Percentiles rank a stretch among this genome's conserved stretches.
Conservation (phyloP, 2,329 filamentous ascomycete species). For the Elsinoe arachidis region DNA sequence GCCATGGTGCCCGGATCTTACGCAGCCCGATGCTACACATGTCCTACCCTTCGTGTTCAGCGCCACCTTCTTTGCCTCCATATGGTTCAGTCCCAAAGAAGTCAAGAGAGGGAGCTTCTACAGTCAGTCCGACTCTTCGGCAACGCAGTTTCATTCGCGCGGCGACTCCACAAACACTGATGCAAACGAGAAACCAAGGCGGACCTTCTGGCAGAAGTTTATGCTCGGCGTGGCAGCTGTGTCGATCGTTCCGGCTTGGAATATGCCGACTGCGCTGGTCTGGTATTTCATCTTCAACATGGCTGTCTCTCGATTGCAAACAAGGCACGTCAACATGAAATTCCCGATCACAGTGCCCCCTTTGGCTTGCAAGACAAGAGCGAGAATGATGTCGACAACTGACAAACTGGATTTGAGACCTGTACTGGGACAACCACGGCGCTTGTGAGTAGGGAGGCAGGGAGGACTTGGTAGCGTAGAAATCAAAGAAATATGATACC, state of each 20-base stretch:
- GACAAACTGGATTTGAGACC: neutral
- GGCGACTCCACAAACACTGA: neutral
- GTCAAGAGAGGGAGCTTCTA: slow-evolving; percentile 8
- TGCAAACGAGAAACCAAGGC: neutral
- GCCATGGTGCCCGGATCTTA: slow-evolving; percentile 9
- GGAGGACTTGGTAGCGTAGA: no score
- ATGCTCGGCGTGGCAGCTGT: slow-evolving; percentile 4
- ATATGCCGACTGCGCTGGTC: slow-evolving; percentile 9
- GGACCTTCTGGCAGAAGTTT: slow-evolving; percentile 6
- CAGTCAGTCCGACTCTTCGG: neutral
- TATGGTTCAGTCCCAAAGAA: slow-evolving; percentile 10
- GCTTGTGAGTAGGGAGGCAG: neutral
- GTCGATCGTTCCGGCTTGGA: slow-evolving; percentile 9
- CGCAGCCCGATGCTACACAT: neutral
- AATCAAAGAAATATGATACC: no score
- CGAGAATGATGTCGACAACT: slow-evolving; percentile 4
- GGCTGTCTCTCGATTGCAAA: slow-evolving; percentile 5
- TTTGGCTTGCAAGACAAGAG: slow-evolving; percentile 1
- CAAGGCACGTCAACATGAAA: neutral
- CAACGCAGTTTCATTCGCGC: neutral
- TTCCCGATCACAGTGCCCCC: slow-evolving; percentile 2
- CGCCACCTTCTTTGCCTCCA: slow-evolving; percentile 3
- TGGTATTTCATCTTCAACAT: slow-evolving; percentile 14
- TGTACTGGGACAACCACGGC: neutral
- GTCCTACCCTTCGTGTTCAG: slow-evolving; percentile 10